Evolutionary conservation across 1,139 yeast genomes (phyloP).

Genomic region (Geotrichum restrictum): DNA sequence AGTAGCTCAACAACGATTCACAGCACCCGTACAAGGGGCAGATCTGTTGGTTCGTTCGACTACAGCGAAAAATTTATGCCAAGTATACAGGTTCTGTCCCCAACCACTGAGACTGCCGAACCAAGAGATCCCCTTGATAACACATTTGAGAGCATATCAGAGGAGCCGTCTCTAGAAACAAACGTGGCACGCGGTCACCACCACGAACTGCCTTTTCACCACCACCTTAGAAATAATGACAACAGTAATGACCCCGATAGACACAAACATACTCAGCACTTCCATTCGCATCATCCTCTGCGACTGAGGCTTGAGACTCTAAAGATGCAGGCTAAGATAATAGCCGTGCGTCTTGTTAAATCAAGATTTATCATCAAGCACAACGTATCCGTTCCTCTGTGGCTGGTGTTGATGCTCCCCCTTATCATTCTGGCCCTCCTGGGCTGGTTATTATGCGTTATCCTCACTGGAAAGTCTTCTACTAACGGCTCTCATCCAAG

Average conservation of each 20-base stretch:
- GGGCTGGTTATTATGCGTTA: conserved; percentile 5
- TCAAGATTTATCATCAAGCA: conserved; percentile 18
- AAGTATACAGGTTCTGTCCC: conserved; percentile 10
- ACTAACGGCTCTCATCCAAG: conserved; percentile 12
- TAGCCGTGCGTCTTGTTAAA: conserved; percentile 29
- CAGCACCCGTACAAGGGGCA: conserved; percentile 16
- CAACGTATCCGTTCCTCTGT: conserved; percentile 21
- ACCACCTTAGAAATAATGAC: conserved; percentile 4
- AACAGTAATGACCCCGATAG: conserved; percentile 5
- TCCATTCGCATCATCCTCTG: not conserved
- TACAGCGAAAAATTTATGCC: conserved; percentile 12
- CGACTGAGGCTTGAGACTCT: not conserved
- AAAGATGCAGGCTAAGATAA: conserved; percentile 1
- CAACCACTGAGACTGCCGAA: conserved; percentile 16
- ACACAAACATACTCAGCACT: not conserved
- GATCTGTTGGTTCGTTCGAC: conserved; percentile 17
- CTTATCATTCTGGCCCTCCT: conserved; percentile 5
- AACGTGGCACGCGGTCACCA: not conserved
- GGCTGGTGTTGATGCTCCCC: conserved; percentile 13
- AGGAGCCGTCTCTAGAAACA: conserved; percentile 2
- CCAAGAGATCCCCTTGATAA: not conserved
- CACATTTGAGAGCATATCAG: conserved; percentile 6
- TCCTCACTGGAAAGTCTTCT: not conserved
- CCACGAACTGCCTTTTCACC: not conserved
- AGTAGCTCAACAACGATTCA: conserved; percentile 12